Conservation (phyloP, 495 filamentous ascomycete genomes). For the Xylaria cubensis region DNA sequence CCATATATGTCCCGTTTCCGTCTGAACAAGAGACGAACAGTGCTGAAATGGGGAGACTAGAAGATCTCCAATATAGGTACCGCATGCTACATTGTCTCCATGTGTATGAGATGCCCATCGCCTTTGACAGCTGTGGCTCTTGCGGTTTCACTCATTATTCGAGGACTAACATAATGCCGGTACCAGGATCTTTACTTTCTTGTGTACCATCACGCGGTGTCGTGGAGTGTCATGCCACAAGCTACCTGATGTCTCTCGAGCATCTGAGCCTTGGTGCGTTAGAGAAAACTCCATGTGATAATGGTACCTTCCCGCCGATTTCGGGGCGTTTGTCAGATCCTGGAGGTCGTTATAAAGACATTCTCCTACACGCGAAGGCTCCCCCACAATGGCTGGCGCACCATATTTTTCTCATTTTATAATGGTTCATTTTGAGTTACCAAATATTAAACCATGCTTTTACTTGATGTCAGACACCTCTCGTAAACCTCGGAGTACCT, state of each 20-base stretch:
- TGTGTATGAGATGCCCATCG: neutral
- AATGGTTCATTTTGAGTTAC: neutral
- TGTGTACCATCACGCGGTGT: neutral
- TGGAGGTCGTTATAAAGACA: no score
- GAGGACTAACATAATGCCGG: neutral
- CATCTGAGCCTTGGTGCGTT: neutral
- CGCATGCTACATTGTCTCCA: neutral
- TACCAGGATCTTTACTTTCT: neutral
- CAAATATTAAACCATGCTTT: neutral
- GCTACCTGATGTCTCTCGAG: neutral
- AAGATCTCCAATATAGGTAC: neutral
- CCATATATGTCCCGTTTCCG: constrained; percentile 1
- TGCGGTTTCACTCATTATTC: neutral
- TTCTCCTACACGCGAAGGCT: neutral
- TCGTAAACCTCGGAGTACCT: neutral
- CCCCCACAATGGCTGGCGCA: neutral
- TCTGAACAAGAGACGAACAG: neutral
- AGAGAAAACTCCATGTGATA: neutral
- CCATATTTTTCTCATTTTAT: neutral
- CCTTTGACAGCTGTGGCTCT: neutral
- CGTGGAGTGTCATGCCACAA: neutral
- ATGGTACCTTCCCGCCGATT: neutral
- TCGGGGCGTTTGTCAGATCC: neutral
- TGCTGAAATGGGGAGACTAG: constrained; percentile 8
- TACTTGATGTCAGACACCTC: neutral